Evolutionary conservation across 768 basidiomycete species (phyloP).

Genomic region (Boletus subcaerulescens): DNA sequence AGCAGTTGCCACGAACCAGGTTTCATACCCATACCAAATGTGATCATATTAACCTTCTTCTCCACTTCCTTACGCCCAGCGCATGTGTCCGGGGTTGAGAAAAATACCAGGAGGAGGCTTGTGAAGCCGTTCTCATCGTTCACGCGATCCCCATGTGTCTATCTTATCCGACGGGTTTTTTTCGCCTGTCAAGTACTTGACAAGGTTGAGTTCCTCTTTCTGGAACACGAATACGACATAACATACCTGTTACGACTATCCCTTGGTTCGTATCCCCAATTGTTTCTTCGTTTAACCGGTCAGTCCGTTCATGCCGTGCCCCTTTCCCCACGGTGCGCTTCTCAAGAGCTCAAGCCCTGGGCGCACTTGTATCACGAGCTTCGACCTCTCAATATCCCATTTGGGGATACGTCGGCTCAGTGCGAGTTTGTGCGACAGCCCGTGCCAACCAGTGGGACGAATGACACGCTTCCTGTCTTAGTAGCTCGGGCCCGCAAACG

Average conservation of each 20-base stretch:
- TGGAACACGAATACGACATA: neutral
- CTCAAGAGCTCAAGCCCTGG: neutral
- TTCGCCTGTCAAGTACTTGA: neutral
- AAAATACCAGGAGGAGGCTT: neutral
- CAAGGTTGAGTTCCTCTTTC: slow-evolving; percentile 18
- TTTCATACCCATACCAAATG: neutral
- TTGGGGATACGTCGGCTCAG: neutral
- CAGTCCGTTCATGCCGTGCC: neutral
- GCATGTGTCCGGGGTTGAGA: slow-evolving; percentile 1
- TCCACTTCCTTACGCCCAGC: neutral
- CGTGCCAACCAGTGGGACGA: slow-evolving; percentile 4
- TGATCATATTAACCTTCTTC: neutral
- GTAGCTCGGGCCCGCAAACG: neutral
- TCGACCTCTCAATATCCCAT: slow-evolving; percentile 12
- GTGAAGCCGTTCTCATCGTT: neutral
- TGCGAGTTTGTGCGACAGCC: neutral
- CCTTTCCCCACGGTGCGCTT: slow-evolving; percentile 18
- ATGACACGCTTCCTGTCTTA: neutral
- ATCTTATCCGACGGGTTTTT: neutral
- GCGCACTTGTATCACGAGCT: slow-evolving; percentile 6
- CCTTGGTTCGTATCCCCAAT: neutral
- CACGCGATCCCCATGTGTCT: neutral
- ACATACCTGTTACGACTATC: slow-evolving; percentile 4
- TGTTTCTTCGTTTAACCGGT: neutral
- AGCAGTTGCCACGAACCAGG: neutral